A percentile compares a stretch with the other conserved stretches of the same genome.
Conservation (phyloP, 352 stramenopile species). For the Pythium sukuiense region DNA sequence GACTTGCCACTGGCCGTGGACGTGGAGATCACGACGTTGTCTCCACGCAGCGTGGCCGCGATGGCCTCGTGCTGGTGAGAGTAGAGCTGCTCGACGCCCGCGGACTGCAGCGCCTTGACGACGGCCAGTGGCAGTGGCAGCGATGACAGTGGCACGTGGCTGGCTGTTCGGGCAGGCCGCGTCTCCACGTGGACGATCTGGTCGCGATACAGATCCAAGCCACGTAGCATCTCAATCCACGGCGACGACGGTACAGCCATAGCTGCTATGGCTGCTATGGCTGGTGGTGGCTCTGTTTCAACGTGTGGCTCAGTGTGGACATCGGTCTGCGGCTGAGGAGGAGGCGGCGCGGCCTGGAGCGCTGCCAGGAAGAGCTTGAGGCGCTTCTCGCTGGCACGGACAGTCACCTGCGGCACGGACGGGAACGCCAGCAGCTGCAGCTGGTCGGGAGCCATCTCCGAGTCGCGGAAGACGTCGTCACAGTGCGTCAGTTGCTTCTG, state of each 20-base stretch:
- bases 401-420: constrained; percentile 50
- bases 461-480: constrained; percentile 34
- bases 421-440: constrained; percentile 65
- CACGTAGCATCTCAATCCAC: constrained; percentile 51
- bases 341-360: constrained; percentile 25
- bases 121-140: constrained; percentile 45
- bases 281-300: background rate
- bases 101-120: constrained; percentile 37
- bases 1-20: constrained; percentile 97
- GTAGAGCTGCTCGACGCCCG: constrained; percentile 84
- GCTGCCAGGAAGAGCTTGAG: constrained; percentile 56
- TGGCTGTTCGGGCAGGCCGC: constrained; percentile 39
- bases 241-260: constrained; percentile 22
- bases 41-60: constrained; percentile 72
- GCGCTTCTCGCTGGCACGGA: constrained; percentile 56
- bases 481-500: constrained; percentile 34
- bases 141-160: constrained; percentile 37
- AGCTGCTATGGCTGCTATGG: background rate
- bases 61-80: constrained; percentile 91
- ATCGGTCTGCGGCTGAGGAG: background rate
- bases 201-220: constrained; percentile 57
- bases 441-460: constrained; percentile 20
- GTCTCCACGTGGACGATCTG: constrained; percentile 86
- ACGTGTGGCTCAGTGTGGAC: background rate
- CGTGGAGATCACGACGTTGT: constrained; percentile 95